Percentiles rank a stretch among this genome's conserved stretches.
These are phyloP conservation scores for Podaxis mareebaensis DNA, from an alignment of 768 basidiomycete species.

Conservation along the genomic window DNA sequence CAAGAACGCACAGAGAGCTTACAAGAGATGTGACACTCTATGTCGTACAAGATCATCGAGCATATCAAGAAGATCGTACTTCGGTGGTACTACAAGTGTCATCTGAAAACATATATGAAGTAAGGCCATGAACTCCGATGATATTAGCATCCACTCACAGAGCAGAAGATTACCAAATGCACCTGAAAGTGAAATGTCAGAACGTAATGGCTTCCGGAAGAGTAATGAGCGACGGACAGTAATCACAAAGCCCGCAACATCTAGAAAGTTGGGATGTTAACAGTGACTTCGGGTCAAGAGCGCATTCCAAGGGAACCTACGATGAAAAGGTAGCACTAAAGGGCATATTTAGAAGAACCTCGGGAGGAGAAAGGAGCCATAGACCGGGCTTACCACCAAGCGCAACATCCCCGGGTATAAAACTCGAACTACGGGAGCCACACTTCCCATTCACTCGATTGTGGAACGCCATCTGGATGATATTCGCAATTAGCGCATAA, in stretches of 20 bases:
- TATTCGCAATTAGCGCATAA: constrained; percentile 54
- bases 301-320: constrained; percentile 36
- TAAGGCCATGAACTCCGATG: background rate
- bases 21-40: constrained; percentile 50
- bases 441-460: constrained; percentile 29
- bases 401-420: constrained; percentile 51
- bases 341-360: constrained; percentile 2
- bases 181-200: constrained; percentile 35
- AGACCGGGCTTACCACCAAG: constrained; percentile 31
- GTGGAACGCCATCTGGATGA: constrained; percentile 50
- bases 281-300: background rate
- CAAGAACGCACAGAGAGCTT: constrained; percentile 17
- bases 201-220: constrained; percentile 11
- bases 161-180: constrained; percentile 55
- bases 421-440: constrained; percentile 32
- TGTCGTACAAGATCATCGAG: constrained; percentile 47
- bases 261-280: constrained; percentile 12
- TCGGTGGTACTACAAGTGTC: constrained; percentile 47
- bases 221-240: constrained; percentile 35
- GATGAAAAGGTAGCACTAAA: constrained; percentile 37
- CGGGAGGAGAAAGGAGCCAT: constrained; percentile 11
- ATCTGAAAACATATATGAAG: constrained; percentile 35
- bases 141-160: constrained; percentile 31
- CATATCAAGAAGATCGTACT: constrained; percentile 45
- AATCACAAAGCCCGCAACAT: constrained; percentile 51